Conservation (phyloP, 1,284 basidiomycete genomes). For the Microbotryum saponariae region DNA sequence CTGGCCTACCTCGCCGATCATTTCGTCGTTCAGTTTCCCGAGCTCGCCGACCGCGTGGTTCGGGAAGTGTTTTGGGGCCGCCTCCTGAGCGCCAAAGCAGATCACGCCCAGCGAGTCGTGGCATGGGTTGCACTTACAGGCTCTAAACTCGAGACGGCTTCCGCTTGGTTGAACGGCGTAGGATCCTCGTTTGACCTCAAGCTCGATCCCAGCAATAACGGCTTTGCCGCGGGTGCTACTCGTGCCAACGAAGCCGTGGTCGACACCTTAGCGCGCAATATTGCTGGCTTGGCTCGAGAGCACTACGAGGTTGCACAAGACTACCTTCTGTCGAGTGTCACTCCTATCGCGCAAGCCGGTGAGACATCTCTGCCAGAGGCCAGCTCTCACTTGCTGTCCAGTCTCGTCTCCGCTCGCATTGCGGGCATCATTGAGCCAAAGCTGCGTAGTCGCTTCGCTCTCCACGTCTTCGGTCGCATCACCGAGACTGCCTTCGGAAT, state of each 20-base stretch:
- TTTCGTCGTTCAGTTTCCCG: slow-evolving; percentile 44
- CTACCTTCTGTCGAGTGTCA: slow-evolving; percentile 16
- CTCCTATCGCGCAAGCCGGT: too few relatives aligned
- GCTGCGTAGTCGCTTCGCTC: slow-evolving; percentile 12
- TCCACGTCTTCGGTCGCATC: slow-evolving; percentile 3
- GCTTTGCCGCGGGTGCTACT: not conserved
- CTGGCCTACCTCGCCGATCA: slow-evolving; percentile 55
- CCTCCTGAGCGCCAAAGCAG: slow-evolving; percentile 60
- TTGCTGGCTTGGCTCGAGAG: slow-evolving; percentile 8
- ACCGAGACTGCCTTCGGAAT: not conserved
- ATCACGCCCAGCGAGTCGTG: not conserved
- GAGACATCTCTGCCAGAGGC: not conserved
- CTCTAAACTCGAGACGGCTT: slow-evolving; percentile 16
- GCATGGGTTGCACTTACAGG: slow-evolving; percentile 7
- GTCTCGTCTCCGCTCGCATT: slow-evolving; percentile 12
- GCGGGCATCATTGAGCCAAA: slow-evolving; percentile 11
- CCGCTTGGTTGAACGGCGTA: slow-evolving; percentile 20
- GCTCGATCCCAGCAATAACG: not conserved
- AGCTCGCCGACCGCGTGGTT: slow-evolving; percentile 49
- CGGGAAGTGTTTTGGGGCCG: slow-evolving; percentile 60
- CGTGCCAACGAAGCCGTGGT: slow-evolving; percentile 11
- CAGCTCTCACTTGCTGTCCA: slow-evolving; percentile 1
- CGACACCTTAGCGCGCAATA: slow-evolving; percentile 19
- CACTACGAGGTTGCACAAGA: slow-evolving; percentile 3
- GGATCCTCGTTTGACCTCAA: not conserved